A percentile compares a stretch with the other conserved stretches of the same genome.
These are phyloP conservation scores for Cyberlindnera samutprakarnensis DNA, from an alignment of 805 yeast species.

Conservation along the genomic window DNA sequence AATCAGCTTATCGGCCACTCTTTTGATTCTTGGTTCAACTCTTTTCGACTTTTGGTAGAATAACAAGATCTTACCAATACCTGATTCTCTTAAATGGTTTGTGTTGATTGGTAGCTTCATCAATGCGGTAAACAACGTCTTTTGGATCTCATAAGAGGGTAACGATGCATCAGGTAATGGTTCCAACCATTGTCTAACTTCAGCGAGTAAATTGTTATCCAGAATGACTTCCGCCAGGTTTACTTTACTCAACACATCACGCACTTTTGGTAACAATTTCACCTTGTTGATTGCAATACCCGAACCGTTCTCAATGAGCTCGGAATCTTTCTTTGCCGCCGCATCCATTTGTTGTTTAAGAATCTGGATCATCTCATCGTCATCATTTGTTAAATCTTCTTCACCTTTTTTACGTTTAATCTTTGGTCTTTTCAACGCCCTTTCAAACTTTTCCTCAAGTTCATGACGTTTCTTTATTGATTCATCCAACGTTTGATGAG, in stretches of 20 bases:
- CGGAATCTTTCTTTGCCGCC: conserved; percentile 72
- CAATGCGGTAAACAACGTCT: conserved; percentile 70
- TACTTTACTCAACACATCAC: conserved; percentile 66
- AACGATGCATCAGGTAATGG: conserved; percentile 96
- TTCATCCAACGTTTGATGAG: conserved; percentile 16
- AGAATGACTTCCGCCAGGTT: conserved; percentile 85
- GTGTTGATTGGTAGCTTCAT: conserved; percentile 85
- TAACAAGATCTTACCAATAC: conserved; percentile 88
- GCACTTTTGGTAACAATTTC: conserved; percentile 72
- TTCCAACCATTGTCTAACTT: conserved; percentile 94
- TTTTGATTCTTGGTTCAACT: conserved; percentile 80
- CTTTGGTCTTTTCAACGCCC: conserved; percentile 60
- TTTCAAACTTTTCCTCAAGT: conserved; percentile 75
- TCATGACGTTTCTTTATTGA: conserved; percentile 53
- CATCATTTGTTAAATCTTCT: conserved; percentile 90
- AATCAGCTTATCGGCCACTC: conserved; percentile 82
- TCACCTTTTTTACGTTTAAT: conserved; percentile 70
- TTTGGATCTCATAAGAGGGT: conserved; percentile 97
- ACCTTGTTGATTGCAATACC: conserved; percentile 57
- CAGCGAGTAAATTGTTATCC: conserved; percentile 89
- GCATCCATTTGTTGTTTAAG: conserved; percentile 86
- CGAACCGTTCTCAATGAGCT: conserved; percentile 36
- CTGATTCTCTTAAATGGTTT: conserved; percentile 89
- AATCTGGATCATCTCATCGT: conserved; percentile 80
- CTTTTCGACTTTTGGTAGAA: conserved; percentile 87